A percentile compares a stretch with the other conserved stretches of the same genome.
Conservation (phyloP, 495 filamentous ascomycete genomes). For the Aspergillus affinis region DNA sequence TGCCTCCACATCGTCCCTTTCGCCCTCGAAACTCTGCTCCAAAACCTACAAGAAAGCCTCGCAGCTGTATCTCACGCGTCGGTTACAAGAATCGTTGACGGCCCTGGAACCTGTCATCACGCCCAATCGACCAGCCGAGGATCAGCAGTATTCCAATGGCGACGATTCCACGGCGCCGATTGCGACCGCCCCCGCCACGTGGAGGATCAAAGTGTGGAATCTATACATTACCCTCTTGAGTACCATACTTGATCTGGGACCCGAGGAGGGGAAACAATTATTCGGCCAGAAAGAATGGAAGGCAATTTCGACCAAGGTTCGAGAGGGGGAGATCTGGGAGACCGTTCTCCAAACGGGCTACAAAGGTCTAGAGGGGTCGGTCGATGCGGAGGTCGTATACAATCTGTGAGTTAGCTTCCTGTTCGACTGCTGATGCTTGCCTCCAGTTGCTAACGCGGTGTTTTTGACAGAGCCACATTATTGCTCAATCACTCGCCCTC, state of each 20-base stretch:
- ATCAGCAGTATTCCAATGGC: slow-evolving; percentile 39
- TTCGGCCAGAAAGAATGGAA: slow-evolving; percentile 87
- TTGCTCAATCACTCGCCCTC: slow-evolving; percentile 81
- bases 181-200: slow-evolving; percentile 67
- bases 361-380: slow-evolving; percentile 78
- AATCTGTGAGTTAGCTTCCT: slow-evolving; percentile 65
- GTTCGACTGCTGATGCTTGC: no score
- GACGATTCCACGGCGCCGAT: slow-evolving; percentile 56
- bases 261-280: slow-evolving; percentile 83
- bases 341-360: slow-evolving; percentile 85
- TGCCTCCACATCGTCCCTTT: slow-evolving; percentile 50
- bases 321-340: slow-evolving; percentile 89
- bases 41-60: slow-evolving; percentile 80
- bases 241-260: slow-evolving; percentile 79
- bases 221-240: slow-evolving; percentile 92
- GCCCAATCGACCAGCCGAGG: slow-evolving; percentile 24
- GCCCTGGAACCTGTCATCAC: slow-evolving; percentile 77
- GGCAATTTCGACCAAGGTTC: slow-evolving; percentile 71
- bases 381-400: slow-evolving; percentile 92
- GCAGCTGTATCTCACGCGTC: slow-evolving; percentile 87
- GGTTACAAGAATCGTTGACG: slow-evolving; percentile 82
- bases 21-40: slow-evolving; percentile 62
- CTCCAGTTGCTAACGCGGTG: slow-evolving; percentile 12
- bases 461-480: slow-evolving; percentile 68
- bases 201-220: slow-evolving; percentile 94